Percentiles rank a stretch among this genome's conserved stretches.
Conservation (phyloP, 768 basidiomycete species). For the Daedaleopsis nitida region DNA sequence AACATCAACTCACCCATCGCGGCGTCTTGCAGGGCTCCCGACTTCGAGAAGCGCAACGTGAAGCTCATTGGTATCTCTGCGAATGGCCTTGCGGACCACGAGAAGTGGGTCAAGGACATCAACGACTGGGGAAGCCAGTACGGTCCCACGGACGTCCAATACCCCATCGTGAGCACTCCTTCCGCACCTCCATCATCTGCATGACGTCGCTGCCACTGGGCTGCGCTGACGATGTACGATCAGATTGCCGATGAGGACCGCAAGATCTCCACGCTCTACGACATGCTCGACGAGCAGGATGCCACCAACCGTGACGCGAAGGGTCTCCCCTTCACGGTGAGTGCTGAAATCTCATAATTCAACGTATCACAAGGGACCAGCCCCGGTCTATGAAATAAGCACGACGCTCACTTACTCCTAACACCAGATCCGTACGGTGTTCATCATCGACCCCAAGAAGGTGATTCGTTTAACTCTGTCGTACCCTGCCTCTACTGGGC, state of each 20-base stretch:
- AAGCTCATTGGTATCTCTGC: slow-evolving; percentile 95
- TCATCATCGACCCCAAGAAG: slow-evolving; percentile 97
- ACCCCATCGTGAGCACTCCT: slow-evolving; percentile 77
- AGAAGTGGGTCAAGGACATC: slow-evolving; percentile 89
- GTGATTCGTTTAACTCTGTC: slow-evolving; percentile 86
- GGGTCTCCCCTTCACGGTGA: slow-evolving; percentile 91
- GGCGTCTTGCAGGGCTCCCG: slow-evolving; percentile 49
- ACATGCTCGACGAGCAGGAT: slow-evolving; percentile 97
- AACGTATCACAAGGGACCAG: not conserved
- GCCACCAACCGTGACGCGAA: slow-evolving; percentile 84
- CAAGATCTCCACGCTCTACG: slow-evolving; percentile 82
- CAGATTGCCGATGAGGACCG: slow-evolving; percentile 93
- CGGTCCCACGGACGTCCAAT: slow-evolving; percentile 75
- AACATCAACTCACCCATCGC: not conserved
- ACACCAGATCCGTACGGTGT: slow-evolving; percentile 87
- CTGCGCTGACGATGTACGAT: not conserved
- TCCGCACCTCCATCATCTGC: not conserved
- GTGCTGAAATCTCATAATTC: not conserved
- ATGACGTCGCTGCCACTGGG: not conserved
- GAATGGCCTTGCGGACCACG: slow-evolving; percentile 83
- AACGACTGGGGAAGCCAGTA: slow-evolving; percentile 72
- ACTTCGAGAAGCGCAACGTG: slow-evolving; percentile 86
- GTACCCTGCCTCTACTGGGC: slow-evolving; percentile 95
- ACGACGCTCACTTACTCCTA: slow-evolving; percentile 18
- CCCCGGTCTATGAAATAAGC: not conserved